phyloP scores from a whole-genome alignment of 2,329 filamentous ascomycete species.

The Cladophialophora psammophila region DNA sequence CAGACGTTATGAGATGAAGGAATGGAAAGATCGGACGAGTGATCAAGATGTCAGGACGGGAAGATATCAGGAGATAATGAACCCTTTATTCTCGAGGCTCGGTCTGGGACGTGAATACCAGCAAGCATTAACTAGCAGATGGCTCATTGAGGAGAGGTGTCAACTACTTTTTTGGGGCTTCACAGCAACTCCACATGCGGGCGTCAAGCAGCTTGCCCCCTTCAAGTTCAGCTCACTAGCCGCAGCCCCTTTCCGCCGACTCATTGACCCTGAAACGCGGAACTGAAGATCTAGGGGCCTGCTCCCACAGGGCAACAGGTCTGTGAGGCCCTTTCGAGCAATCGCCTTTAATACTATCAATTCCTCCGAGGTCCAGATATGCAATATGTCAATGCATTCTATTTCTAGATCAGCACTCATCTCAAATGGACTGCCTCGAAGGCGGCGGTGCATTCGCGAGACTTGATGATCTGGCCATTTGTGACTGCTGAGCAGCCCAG shows the following conservation, averaged over 20 bases:
- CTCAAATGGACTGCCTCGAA: neutral
- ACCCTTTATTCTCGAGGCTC: conserved; percentile 6
- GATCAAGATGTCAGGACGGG: neutral
- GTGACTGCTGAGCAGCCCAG: neutral
- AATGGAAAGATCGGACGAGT: conserved; percentile 10
- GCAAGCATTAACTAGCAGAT: neutral
- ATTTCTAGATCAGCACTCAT: neutral
- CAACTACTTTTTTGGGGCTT: conserved; percentile 26
- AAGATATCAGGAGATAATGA: conserved; percentile 9
- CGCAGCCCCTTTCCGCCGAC: conserved; percentile 21
- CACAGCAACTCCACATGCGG: conserved; percentile 3
- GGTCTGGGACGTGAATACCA: conserved; percentile 16
- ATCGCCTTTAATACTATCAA: neutral
- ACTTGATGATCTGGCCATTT: neutral
- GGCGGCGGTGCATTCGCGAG: neutral
- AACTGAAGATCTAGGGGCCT: conserved; percentile 6
- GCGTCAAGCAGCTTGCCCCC: neutral
- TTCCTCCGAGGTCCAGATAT: neutral
- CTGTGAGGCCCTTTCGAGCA: neutral
- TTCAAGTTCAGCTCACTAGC: conserved; percentile 6
- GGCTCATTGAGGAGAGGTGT: conserved; percentile 31
- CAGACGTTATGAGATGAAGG: conserved; percentile 1
- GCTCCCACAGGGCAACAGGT: neutral
- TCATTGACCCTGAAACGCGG: conserved; percentile 25
- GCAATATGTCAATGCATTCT: neutral